phyloP scores from a whole-genome alignment of 2,329 filamentous ascomycete species.

The Plectosphaerella sp. region DNA sequence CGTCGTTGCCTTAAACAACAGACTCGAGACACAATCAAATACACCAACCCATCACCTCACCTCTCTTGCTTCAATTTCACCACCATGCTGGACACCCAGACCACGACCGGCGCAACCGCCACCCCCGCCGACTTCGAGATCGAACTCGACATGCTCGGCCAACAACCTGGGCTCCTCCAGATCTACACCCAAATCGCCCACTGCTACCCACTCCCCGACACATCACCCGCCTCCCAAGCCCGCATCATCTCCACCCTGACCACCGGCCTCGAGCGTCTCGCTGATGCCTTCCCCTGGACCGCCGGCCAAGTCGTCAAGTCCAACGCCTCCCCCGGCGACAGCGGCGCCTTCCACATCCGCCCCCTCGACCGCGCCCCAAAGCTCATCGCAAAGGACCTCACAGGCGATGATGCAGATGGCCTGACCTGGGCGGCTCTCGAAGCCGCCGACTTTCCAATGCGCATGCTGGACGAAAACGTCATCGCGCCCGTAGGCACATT shows the following conservation, averaged over 20 bases:
- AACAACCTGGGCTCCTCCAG: constrained; percentile 28
- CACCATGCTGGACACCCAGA: not conserved
- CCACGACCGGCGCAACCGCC: not conserved
- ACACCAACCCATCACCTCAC: too few relatives aligned
- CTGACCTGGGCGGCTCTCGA: constrained; percentile 32
- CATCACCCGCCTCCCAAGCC: constrained; percentile 11
- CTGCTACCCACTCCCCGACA: constrained; percentile 26
- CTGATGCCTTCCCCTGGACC: constrained; percentile 38
- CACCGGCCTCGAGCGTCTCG: constrained; percentile 31
- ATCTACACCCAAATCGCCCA: constrained; percentile 43
- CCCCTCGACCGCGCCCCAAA: constrained; percentile 22
- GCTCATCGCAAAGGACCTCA: constrained; percentile 38
- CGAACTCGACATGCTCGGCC: constrained; percentile 35
- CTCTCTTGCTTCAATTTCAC: not conserved
- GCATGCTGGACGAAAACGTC: constrained; percentile 40
- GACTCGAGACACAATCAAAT: too few relatives aligned
- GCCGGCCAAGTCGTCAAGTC: constrained; percentile 38
- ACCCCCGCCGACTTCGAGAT: constrained; percentile 8
- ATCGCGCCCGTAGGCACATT: constrained; percentile 22
- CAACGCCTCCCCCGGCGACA: constrained; percentile 16
- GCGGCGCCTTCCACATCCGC: constrained; percentile 33
- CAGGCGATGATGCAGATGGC: constrained; percentile 20
- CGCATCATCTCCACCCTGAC: constrained; percentile 24
- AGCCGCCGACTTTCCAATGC: constrained; percentile 35
- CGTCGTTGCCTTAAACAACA: too few relatives aligned